Conservation (phyloP, 306 rosid species). For the Corylus heterophylla region DNA sequence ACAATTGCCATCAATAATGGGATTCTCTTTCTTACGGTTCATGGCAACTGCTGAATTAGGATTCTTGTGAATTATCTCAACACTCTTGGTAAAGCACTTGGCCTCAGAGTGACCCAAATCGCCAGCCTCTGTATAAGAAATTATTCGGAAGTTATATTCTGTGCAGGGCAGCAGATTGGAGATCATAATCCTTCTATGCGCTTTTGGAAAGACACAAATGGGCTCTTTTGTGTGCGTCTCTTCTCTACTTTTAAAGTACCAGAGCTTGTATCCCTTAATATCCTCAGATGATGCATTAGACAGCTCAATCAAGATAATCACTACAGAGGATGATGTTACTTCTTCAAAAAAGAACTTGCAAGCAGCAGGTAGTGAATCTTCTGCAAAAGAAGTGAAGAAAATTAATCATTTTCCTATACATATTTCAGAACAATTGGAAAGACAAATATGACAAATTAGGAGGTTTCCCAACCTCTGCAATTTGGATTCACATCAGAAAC, state of each 20-base stretch:
- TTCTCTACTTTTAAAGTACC: constrained; percentile 83
- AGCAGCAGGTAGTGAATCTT: constrained; percentile 98
- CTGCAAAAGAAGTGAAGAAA: constrained; percentile 44
- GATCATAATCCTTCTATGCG: constrained; percentile 87
- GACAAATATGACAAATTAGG: constrained; percentile 11
- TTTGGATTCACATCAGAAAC: constrained; percentile 55
- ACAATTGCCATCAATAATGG: constrained; percentile 43
- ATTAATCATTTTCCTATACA: constrained; percentile 15
- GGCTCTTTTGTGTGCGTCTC: constrained; percentile 73
- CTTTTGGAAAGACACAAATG: constrained; percentile 73
- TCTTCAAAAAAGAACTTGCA: constrained; percentile 97
- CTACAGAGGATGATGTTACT: constrained; percentile 72
- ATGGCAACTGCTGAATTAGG: constrained; percentile 35
- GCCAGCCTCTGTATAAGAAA: constrained; percentile 68
- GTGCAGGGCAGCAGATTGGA: constrained; percentile 90
- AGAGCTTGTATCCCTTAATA: constrained; percentile 89
- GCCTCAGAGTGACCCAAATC: constrained; percentile 99
- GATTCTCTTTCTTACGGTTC: constrained; percentile 48
- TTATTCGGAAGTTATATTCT: constrained; percentile 79
- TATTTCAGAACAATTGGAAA: constrained; percentile 20
- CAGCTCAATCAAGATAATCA: constrained; percentile 76
- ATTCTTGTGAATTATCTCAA: constrained; percentile 70
- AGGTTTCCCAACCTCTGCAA: constrained; percentile 63
- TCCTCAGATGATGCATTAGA: constrained; percentile 54
- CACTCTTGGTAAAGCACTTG: constrained; percentile 91